phyloP scores from a whole-genome alignment of 2,329 filamentous ascomycete species.

The Aspergillus costaricaensis region DNA sequence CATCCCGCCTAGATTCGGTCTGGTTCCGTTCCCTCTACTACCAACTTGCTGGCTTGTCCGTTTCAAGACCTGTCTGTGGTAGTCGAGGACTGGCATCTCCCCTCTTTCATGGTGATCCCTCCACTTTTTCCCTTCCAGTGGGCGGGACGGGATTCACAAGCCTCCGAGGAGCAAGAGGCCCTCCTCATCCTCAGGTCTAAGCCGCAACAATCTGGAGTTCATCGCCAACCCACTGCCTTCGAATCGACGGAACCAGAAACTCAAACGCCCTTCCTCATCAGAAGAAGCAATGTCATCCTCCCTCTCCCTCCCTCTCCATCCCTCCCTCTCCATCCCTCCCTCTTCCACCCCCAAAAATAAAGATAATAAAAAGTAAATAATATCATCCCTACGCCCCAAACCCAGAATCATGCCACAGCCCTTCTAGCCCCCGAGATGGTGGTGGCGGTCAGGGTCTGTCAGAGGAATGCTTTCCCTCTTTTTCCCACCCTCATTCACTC shows the following conservation, averaged over 20 bases:
- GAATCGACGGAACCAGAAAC: neutral
- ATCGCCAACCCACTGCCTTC: neutral
- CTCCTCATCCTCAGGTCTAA: constrained; percentile 4
- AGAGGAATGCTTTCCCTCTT: neutral
- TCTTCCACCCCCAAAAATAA: neutral
- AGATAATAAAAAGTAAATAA: too few relatives aligned
- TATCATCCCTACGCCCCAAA: neutral
- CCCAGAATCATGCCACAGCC: constrained; percentile 5
- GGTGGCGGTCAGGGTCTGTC: neutral
- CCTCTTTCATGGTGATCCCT: neutral
- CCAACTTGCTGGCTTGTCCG: too few relatives aligned
- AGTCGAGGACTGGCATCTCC: neutral
- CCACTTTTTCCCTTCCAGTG: neutral
- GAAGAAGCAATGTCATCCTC: neutral
- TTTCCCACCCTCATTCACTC: neutral
- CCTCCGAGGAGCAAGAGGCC: neutral
- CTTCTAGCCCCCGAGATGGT: constrained; percentile 5
- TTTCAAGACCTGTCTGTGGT: too few relatives aligned
- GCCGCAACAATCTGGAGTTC: constrained; percentile 4
- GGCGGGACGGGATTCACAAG: constrained; percentile 10
- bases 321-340: neutral
- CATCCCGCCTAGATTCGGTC: too few relatives aligned
- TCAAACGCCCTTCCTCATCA: neutral
- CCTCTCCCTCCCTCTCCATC: neutral
- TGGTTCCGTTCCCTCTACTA: too few relatives aligned